phyloP scores from a whole-genome alignment of 2,329 filamentous ascomycete species.

The Monilinia aucupariae region DNA sequence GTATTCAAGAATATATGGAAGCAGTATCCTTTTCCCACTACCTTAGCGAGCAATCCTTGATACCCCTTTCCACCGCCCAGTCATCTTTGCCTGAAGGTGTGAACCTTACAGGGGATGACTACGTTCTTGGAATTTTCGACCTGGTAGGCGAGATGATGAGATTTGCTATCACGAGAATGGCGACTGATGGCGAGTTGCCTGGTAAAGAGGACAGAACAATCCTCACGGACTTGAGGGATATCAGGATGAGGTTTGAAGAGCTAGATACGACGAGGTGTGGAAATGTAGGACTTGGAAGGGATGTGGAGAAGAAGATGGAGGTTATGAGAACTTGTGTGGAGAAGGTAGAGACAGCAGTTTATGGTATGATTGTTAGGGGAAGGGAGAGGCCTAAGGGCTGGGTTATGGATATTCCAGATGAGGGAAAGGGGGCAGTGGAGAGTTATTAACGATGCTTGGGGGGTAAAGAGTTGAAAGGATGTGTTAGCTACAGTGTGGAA shows the following conservation, averaged over 20 bases:
- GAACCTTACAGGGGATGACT: constrained; percentile 71
- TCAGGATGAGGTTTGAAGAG: constrained; percentile 72
- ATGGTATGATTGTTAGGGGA: constrained; percentile 80
- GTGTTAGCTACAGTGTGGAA: neutral
- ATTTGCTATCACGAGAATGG: constrained; percentile 84
- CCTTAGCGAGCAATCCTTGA: constrained; percentile 67
- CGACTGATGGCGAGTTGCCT: constrained; percentile 51
- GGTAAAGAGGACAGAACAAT: constrained; percentile 52
- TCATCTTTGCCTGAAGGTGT: constrained; percentile 48
- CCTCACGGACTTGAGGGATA: constrained; percentile 71
- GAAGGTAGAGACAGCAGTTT: constrained; percentile 89
- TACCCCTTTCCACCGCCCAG: constrained; percentile 59
- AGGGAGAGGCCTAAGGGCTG: constrained; percentile 87
- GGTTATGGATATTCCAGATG: constrained; percentile 65
- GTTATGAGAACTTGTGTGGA: constrained; percentile 84
- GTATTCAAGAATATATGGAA: constrained; percentile 92
- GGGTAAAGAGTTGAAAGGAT: neutral
- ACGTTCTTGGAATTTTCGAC: constrained; percentile 86
- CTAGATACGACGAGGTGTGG: constrained; percentile 51
- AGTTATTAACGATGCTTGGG: constrained; percentile 26
- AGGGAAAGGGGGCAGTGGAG: constrained; percentile 28
- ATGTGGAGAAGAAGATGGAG: constrained; percentile 73
- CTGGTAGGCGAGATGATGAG: constrained; percentile 95
- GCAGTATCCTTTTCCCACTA: constrained; percentile 87
- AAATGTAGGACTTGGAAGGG: constrained; percentile 50